Evolutionary conservation across 202 grass and related monocot species (phyloP).

Genomic region (Panicum hallii): DNA sequence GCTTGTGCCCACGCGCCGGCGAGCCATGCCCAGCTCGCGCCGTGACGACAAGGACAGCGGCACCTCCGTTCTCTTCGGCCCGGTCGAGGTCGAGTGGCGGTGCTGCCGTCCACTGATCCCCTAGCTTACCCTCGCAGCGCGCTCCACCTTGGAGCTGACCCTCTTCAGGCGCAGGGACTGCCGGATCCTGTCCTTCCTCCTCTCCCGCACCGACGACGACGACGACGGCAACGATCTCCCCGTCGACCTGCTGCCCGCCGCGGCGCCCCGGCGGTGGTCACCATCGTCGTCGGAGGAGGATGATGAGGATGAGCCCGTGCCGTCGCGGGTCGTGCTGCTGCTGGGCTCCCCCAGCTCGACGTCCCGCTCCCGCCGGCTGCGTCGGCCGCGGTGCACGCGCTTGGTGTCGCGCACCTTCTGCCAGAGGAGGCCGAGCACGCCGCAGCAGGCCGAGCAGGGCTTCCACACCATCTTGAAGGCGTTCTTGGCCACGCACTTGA

Average conservation of each 20-base stretch:
- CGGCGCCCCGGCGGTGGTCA: background rate
- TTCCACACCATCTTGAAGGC: conserved; percentile 56
- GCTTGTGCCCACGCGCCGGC: background rate
- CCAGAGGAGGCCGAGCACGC: conserved; percentile 48
- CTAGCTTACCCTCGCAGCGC: background rate
- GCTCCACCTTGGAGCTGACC: background rate
- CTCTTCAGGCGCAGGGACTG: conserved; percentile 42
- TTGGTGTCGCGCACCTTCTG: conserved; percentile 59
- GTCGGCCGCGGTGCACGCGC: conserved; percentile 52
- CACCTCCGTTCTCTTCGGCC: background rate
- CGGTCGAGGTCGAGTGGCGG: no score
- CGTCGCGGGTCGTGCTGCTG: background rate
- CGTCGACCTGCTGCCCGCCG: background rate
- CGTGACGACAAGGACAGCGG: background rate
- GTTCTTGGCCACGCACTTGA: conserved; percentile 63
- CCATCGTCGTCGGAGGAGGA: background rate
- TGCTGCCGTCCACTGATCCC: background rate
- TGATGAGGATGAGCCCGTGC: conserved; percentile 16
- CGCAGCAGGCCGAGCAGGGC: conserved; percentile 48
- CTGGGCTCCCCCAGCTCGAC: conserved; percentile 55
- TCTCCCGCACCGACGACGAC: conserved; percentile 23
- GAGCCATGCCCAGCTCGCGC: background rate
- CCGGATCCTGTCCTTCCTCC: conserved; percentile 57
- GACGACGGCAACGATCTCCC: background rate
- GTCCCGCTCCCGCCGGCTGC: conserved; percentile 4